phyloP scores from a whole-genome alignment of 306 rosid genomes.

The Lotus japonicus region DNA sequence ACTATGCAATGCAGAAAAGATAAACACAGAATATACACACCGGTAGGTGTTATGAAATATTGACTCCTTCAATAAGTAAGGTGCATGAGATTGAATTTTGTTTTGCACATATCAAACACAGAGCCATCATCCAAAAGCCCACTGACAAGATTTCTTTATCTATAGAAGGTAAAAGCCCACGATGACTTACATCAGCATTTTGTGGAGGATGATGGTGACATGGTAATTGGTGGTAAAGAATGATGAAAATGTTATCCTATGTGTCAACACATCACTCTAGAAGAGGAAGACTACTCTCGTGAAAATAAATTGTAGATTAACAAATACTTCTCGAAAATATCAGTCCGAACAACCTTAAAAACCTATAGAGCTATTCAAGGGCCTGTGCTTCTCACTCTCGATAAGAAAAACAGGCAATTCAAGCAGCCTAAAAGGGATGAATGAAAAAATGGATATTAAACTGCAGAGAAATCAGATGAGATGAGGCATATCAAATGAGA shows the following conservation, averaged over 20 bases:
- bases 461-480: too few relatives aligned
- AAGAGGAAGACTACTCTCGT: not conserved
- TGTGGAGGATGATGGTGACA: not conserved
- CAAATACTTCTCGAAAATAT: not conserved
- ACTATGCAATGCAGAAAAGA: not conserved
- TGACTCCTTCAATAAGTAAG: not conserved
- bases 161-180: not conserved
- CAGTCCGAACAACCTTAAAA: too few relatives aligned
- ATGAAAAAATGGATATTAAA: too few relatives aligned
- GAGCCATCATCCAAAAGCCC: not conserved
- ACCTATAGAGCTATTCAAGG: not conserved
- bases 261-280: not conserved
- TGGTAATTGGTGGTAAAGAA: not conserved
- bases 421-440: too few relatives aligned
- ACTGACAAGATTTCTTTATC: not conserved
- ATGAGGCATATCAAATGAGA: too few relatives aligned
- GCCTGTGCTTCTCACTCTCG: not conserved
- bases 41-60: not conserved
- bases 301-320: not conserved
- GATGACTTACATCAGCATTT: not conserved
- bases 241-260: not conserved
- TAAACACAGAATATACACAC: not conserved
- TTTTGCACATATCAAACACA: not conserved
- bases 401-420: too few relatives aligned
- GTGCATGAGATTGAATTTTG: not conserved